Evolutionary conservation across 305 asterid species (phyloP).

Genomic region (Caryopteris hybrid): DNA sequence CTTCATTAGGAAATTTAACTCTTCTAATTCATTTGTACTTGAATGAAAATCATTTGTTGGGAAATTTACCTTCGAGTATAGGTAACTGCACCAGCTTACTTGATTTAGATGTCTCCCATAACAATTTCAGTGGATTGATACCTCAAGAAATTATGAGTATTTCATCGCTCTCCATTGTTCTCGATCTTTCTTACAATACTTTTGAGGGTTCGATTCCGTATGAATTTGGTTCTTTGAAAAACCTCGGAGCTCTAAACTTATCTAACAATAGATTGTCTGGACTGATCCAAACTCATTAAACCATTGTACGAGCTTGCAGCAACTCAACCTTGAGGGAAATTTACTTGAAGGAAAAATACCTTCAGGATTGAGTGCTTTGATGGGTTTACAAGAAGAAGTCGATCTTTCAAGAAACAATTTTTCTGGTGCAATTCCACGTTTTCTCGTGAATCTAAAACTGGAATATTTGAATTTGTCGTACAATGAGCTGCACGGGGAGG

Average conservation of each 20-base stretch:
- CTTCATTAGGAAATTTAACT: neutral
- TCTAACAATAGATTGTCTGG: no score
- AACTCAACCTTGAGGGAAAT: neutral
- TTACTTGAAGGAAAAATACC: no score
- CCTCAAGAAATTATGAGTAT: no score
- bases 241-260: neutral
- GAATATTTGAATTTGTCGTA: neutral
- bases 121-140: no score
- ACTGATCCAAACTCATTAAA: neutral
- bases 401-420: neutral
- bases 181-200: neutral
- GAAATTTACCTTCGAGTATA: no score
- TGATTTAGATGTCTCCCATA: no score
- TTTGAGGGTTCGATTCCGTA: neutral
- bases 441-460: neutral
- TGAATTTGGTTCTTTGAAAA: neutral
- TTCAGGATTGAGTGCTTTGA: neutral
- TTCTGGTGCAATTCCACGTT: neutral
- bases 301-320: neutral
- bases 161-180: neutral
- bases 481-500: neutral
- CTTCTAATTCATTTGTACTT: neutral
- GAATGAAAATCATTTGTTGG: no score
- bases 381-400: neutral
- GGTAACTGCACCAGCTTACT: no score